A percentile compares a stretch with the other conserved stretches of the same genome.
phyloP scores from a whole-genome alignment of 495 filamentous ascomycete species.

The Trypethelium eluteriae region DNA sequence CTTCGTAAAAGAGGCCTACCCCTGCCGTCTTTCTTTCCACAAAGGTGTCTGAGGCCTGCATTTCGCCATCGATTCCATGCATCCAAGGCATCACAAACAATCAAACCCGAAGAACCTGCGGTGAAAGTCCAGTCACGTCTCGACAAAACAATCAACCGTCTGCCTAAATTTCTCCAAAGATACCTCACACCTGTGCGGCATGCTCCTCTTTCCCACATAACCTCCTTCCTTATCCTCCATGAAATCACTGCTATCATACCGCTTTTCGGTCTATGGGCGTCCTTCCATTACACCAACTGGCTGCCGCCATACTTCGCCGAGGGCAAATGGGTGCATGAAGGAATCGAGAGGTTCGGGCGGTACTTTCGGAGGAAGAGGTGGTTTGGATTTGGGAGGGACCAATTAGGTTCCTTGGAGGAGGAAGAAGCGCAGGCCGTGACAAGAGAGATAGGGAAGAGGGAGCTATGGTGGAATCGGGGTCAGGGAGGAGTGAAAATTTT shows the following conservation, averaged over 20 bases:
- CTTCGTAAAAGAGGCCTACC: neutral
- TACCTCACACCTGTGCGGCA: constrained; percentile 61
- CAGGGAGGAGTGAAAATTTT: constrained; percentile 42
- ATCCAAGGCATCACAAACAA: neutral
- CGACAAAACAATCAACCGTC: constrained; percentile 51
- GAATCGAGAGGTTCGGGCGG: constrained; percentile 48
- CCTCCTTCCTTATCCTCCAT: constrained; percentile 82
- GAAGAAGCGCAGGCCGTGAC: constrained; percentile 20
- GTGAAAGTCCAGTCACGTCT: constrained; percentile 37
- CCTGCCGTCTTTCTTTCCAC: neutral
- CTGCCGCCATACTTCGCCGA: constrained; percentile 49
- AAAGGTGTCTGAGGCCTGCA: neutral
- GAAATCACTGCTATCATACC: constrained; percentile 83
- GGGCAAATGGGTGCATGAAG: constrained; percentile 47
- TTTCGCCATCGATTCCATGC: neutral
- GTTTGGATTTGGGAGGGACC: constrained; percentile 45
- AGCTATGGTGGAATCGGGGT: constrained; percentile 35
- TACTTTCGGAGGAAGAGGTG: constrained; percentile 57
- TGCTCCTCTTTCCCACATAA: constrained; percentile 74
- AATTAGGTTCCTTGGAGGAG: constrained; percentile 27
- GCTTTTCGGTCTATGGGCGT: constrained; percentile 60
- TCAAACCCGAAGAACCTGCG: neutral
- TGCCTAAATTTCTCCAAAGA: constrained; percentile 52
- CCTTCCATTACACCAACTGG: constrained; percentile 70
- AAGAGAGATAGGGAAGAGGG: constrained; percentile 30